Conservation (phyloP, 768 basidiomycete genomes). For the Tricholoma sp. region DNA sequence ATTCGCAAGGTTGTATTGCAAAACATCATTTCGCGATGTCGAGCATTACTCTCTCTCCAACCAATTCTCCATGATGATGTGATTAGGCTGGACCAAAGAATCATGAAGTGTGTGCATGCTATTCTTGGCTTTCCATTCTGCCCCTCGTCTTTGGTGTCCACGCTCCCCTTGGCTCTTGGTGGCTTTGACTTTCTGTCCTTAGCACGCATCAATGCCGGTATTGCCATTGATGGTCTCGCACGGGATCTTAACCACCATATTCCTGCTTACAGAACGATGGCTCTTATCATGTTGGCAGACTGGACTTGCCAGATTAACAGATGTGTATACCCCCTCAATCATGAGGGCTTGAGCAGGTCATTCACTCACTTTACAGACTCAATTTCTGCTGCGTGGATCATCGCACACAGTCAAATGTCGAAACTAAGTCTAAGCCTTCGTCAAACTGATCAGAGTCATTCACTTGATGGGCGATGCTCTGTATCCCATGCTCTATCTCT, state of each 20-base stretch:
- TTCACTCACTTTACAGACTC: neutral
- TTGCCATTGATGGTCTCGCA: conserved; percentile 7
- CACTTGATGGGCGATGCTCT: conserved; percentile 7
- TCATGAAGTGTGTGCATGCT: conserved; percentile 13
- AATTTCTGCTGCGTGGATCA: conserved; percentile 12
- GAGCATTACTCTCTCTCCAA: too few relatives aligned
- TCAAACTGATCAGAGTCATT: conserved; percentile 7
- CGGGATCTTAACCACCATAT: conserved; percentile 18
- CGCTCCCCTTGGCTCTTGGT: conserved; percentile 8
- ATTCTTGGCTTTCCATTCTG: conserved; percentile 18
- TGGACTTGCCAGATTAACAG: conserved; percentile 13
- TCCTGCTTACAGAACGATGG: conserved; percentile 9
- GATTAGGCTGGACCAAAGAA: conserved; percentile 7
- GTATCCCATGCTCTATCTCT: conserved; percentile 6
- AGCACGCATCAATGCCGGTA: conserved; percentile 10
- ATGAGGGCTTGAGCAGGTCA: neutral
- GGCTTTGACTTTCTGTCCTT: conserved; percentile 21
- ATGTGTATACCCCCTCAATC: conserved; percentile 4
- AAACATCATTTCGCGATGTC: too few relatives aligned
- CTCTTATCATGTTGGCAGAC: conserved; percentile 12
- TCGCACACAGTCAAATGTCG: conserved; percentile 7
- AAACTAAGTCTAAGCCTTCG: neutral
- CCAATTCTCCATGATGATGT: conserved; percentile 7
- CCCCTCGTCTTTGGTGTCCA: conserved; percentile 1
- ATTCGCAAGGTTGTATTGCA: conserved; percentile 12